These are phyloP conservation scores for Eucommia ulmoides DNA, from an alignment of 257 asterid species.

Conservation along the genomic window DNA sequence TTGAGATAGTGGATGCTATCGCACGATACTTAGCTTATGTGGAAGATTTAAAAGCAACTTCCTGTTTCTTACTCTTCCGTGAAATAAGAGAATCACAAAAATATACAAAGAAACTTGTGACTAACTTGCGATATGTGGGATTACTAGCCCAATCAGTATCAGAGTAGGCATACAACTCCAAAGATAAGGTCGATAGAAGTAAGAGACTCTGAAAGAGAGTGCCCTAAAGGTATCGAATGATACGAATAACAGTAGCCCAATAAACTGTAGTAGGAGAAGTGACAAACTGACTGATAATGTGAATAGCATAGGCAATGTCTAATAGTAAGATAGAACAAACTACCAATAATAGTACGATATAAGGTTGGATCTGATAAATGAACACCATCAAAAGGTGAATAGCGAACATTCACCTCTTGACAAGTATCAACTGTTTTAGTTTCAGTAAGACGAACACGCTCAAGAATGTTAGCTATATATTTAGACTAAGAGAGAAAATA, in stretches of 20 bases:
- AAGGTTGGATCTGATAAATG: background rate
- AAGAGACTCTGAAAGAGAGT: background rate
- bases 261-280: background rate
- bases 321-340: background rate
- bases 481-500: background rate
- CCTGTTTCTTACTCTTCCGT: background rate
- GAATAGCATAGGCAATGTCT: background rate
- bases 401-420: background rate
- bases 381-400: background rate
- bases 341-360: background rate
- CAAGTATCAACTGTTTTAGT: background rate
- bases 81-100: constrained; percentile 1
- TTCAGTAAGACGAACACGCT: background rate
- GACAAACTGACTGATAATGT: background rate
- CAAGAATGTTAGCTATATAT: background rate
- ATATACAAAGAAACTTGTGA: background rate
- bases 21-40: background rate
- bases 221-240: background rate
- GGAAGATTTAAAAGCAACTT: background rate
- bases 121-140: background rate
- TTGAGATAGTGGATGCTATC: background rate
- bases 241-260: background rate
- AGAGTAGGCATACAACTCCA: background rate
- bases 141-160: background rate
- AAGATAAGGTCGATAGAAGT: background rate